Evolutionary conservation across 371 early-diverging fungal species (phyloP).

Genomic region (Mucor indicus): DNA sequence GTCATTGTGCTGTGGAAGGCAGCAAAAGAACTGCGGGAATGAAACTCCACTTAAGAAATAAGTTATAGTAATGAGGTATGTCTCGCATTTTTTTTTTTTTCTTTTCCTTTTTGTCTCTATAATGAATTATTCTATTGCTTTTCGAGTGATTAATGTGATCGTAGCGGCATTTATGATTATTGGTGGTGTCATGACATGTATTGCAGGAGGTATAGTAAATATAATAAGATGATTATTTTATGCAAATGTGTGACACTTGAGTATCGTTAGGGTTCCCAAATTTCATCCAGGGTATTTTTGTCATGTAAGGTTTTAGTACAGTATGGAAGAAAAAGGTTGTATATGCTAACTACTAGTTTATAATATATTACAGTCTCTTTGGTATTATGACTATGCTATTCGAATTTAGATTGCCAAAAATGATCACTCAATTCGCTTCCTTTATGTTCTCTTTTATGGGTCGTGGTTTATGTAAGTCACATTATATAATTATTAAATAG

Average conservation of each 20-base stretch:
- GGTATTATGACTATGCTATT: conserved; percentile 37
- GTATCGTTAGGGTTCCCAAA: conserved; percentile 44
- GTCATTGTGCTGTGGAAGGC: too few relatives aligned
- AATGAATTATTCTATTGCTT: conserved; percentile 23
- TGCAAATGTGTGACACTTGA: too few relatives aligned
- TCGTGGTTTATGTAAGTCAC: conserved; percentile 28
- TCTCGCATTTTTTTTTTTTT: too few relatives aligned
- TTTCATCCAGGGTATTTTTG: conserved; percentile 44
- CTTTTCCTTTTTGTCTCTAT: too few relatives aligned
- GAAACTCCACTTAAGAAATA: too few relatives aligned
- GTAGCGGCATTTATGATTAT: conserved; percentile 37
- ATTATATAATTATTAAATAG: too few relatives aligned
- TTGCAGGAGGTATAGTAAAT: conserved; percentile 27
- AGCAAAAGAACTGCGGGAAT: too few relatives aligned
- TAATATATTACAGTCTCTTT: conserved; percentile 24
- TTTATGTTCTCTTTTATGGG: conserved; percentile 33
- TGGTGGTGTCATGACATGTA: conserved; percentile 36
- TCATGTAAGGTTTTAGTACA: conserved; percentile 26
- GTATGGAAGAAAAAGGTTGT: not conserved
- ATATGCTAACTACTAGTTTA: too few relatives aligned
- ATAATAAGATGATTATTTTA: too few relatives aligned
- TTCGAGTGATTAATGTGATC: conserved; percentile 29
- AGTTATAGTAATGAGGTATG: too few relatives aligned
- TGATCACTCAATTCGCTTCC: conserved; percentile 27
- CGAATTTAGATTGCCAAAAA: conserved; percentile 34